A percentile compares a stretch with the other conserved stretches of the same genome.
Evolutionary conservation across 768 basidiomycete species (phyloP).

Genomic region (Scleroderma citrinum): DNA sequence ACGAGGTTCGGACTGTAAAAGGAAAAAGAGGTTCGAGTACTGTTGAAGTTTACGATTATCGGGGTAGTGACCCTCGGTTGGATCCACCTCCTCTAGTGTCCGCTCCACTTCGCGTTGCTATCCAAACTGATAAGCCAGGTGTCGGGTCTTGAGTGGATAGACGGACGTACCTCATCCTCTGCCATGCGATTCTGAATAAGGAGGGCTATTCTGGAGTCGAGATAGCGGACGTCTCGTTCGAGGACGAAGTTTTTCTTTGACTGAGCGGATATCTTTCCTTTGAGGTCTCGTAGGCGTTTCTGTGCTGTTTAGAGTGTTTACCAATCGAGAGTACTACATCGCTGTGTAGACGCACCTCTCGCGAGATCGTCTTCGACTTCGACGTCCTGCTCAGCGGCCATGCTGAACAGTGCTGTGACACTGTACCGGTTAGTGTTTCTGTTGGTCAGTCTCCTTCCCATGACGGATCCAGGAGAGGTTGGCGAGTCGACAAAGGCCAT

Average conservation of each 20-base stretch:
- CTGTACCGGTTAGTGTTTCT: conserved; percentile 95
- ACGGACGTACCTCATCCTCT: conserved; percentile 71
- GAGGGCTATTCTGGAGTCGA: conserved; percentile 94
- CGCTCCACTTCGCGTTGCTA: conserved; percentile 94
- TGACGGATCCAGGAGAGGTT: conserved; percentile 58
- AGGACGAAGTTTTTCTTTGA: conserved; percentile 99
- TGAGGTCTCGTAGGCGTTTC: conserved; percentile 93
- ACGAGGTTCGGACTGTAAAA: conserved; percentile 94
- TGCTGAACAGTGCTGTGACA: conserved; percentile 92
- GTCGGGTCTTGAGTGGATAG: no score
- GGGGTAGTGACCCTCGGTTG: conserved; percentile 86
- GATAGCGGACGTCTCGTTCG: conserved; percentile 96
- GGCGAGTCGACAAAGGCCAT: conserved; percentile 64
- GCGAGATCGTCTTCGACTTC: conserved; percentile 97
- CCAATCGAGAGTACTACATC: neutral
- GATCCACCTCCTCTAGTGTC: conserved; percentile 93
- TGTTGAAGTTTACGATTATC: conserved; percentile 93
- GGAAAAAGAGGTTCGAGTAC: conserved; percentile 98
- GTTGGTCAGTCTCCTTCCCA: conserved; percentile 75
- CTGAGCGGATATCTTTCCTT: conserved; percentile 94
- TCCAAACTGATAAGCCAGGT: neutral
- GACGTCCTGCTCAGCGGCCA: conserved; percentile 98
- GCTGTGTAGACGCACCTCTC: conserved; percentile 52
- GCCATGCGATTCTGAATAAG: conserved; percentile 99
- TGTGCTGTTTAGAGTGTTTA: conserved; percentile 56